Conservation (phyloP, 2,329 filamentous ascomycete genomes). For the Botrytis byssoidea region DNA sequence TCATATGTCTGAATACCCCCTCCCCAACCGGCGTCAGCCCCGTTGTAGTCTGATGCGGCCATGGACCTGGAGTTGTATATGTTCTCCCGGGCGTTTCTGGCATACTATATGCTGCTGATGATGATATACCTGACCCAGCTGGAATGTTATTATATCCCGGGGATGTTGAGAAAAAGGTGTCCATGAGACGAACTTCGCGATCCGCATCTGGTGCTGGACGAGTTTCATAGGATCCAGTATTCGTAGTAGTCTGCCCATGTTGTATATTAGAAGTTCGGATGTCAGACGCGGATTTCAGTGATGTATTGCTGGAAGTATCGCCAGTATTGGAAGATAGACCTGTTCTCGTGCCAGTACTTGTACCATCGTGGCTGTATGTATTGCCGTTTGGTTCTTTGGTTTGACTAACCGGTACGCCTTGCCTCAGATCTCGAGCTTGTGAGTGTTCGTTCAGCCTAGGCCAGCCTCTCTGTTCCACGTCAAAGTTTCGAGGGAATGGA, state of each 20-base stretch:
- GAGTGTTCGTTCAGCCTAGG: constrained; percentile 20
- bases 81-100: constrained; percentile 34
- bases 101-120: constrained; percentile 42
- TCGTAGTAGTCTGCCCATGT: constrained; percentile 40
- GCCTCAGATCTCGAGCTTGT: neutral
- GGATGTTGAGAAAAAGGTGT: constrained; percentile 32
- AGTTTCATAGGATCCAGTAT: constrained; percentile 50
- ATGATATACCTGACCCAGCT: constrained; percentile 28
- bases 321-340: constrained; percentile 32
- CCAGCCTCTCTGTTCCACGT: constrained; percentile 27
- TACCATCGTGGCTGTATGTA: constrained; percentile 36
- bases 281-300: constrained; percentile 58
- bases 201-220: constrained; percentile 46
- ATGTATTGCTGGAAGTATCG: constrained; percentile 51
- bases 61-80: neutral
- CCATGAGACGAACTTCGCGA: constrained; percentile 35
- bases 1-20: constrained; percentile 55
- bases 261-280: constrained; percentile 29
- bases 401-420: neutral
- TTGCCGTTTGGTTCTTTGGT: constrained; percentile 20
- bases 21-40: constrained; percentile 57
- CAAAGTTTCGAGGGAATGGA: constrained; percentile 13
- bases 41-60: constrained; percentile 41
- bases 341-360: constrained; percentile 40
- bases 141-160: constrained; percentile 30